These are phyloP conservation scores for Fremontodendron californicum DNA, from an alignment of 345 rosid genomes.

Conservation along the genomic window DNA sequence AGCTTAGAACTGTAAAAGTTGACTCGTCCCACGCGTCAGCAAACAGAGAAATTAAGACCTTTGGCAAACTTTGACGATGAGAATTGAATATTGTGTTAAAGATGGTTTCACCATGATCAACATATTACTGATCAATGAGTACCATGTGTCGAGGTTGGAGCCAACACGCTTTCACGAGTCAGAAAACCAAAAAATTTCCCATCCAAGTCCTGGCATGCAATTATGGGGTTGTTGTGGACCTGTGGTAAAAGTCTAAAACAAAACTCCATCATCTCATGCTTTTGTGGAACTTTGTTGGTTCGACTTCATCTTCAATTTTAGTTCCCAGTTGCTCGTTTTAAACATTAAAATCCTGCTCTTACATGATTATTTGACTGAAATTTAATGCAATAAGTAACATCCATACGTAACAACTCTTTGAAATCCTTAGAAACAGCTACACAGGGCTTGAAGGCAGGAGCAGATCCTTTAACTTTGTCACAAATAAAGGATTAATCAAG, in stretches of 20 bases:
- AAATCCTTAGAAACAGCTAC: not conserved
- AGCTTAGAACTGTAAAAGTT: not conserved
- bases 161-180: not conserved
- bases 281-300: not conserved
- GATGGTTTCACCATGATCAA: not conserved
- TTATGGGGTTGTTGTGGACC: not conserved
- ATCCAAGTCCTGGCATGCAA: not conserved
- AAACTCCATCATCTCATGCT: not conserved
- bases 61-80: too few relatives aligned
- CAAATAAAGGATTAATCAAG: too few relatives aligned
- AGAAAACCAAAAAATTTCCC: not conserved
- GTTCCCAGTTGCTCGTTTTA: not conserved
- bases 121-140: not conserved
- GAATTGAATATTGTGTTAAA: not conserved
- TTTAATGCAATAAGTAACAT: too few relatives aligned
- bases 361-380: not conserved
- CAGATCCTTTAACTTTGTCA: too few relatives aligned
- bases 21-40: not conserved
- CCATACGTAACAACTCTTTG: not conserved
- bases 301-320: not conserved
- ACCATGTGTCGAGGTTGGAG: not conserved
- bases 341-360: not conserved
- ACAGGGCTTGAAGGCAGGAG: too few relatives aligned
- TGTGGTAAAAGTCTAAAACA: not conserved
- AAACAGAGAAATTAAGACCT: too few relatives aligned